Evolutionary conservation across 805 yeast genomes (phyloP), one percentile per base, ranked within the genome.

Genomic region (Pichia paraexigua): DNA sequence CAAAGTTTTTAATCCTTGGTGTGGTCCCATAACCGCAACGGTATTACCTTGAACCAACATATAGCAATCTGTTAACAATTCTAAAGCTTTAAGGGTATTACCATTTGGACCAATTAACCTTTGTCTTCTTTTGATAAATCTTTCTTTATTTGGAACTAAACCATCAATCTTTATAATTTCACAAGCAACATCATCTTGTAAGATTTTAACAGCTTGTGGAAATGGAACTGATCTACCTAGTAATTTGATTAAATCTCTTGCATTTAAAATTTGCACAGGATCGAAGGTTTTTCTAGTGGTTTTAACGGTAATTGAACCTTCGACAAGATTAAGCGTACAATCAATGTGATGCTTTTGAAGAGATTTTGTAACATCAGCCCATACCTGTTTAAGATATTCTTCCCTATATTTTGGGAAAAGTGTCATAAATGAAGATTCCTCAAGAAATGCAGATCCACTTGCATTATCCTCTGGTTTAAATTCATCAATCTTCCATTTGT

Each of bases 1-100:
- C 9, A 89, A 81, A 57, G 87, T 95, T 66, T 94, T 94, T 56
- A 94, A 74, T 8, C 98, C 98, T 65, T 86, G 89, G 71, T 73
- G 91, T 27, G 96, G 92, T 11, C 99, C 99, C 98, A 94, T 94
- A 13, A 85, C 92, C 50, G 97, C 81, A 5, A 94, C 99, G 2
- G 99, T 94, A 68, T 86, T 90, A 65, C 99, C 99, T 72, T 94
- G 99, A 10, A 94, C 99, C 54, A 94, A 76, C 58, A 94, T 87
- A 66, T 92, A 94, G 71, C 99, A 94, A 61, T 86, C 84, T n/a
- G 99, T 94, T 55, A 94, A 76, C 50, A 94, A 78, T 72, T 94
- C 99, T 61, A 94, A 77, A 1, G 98, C 99, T 65, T 92, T 94
- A 58, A 94, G 75, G 0, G 99, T 94, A 68, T 94, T 94, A 63